Base-by-base conservation (phyloP, 2,329 filamentous ascomycete species). In the Sphaerulina populicola region DNA sequence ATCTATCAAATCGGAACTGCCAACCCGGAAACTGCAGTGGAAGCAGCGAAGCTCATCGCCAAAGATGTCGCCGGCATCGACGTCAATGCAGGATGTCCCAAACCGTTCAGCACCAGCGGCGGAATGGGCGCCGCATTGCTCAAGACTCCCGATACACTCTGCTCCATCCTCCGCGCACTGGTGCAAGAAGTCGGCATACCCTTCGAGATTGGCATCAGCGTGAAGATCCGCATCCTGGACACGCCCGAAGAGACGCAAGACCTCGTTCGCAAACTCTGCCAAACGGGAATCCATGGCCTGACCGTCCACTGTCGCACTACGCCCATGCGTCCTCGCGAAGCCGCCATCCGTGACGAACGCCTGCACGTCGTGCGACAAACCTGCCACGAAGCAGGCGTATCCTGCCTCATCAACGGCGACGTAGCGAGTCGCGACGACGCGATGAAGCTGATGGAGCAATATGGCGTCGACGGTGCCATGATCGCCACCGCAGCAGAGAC, bases 61-160 rank as follows among this genome's bases (percentile, higher is more conserved):
- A 78, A 74, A 10, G 88, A 97, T 69, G 93, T 98, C 2, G 83
- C 84, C 0, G 93, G 93, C 54, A 96, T 98, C 61, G 93, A 97
- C 68, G 85, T 98, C 56, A 98, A 98, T 68, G 89, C 93, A 0
- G 93, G 93, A n/a, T 98, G 93, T 66, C 93, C 93, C 0, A 98
- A 98, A 70, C 87, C 91, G 0, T 98, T 98, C 70, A 94, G 87
- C 64, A 95, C 91, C 2, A 80, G 79, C 56, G 89, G 89, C 54
- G 93, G 93, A 44, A 98, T 98, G 93, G 93, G 93, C 44, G 93
- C 93, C 0, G 91, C 90, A 1, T 77, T 98, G 15, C 78, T 98
- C 12, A 81, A 80, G 60, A 91, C 85, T 0, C 91, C 93, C 0
- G 90, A 97, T 58, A 82, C 80, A 62, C 78, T 98, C 1, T 85